Conservation (phyloP, 1,139 yeast genomes). For the Meyerozyma elateridarum region DNA sequence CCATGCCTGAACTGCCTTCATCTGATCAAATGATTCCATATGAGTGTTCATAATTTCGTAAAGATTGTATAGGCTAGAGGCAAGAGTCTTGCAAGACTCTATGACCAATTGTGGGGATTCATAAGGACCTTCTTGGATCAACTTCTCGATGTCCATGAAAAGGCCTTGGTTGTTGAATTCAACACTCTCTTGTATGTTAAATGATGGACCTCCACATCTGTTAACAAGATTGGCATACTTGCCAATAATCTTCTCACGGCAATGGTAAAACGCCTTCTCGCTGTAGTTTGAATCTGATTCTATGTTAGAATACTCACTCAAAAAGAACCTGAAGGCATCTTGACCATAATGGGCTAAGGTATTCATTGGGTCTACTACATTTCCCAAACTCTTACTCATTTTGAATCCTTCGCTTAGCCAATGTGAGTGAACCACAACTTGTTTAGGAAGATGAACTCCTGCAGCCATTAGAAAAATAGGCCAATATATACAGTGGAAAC, state of each 20-base stretch:
- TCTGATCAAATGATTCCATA: constrained; percentile 49
- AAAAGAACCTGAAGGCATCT: constrained; percentile 72
- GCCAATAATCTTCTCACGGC: constrained; percentile 68
- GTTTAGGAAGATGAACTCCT: constrained; percentile 60
- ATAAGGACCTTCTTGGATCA: constrained; percentile 15
- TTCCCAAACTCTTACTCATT: constrained; percentile 91
- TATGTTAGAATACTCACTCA: constrained; percentile 71
- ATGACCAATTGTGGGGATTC: constrained; percentile 13
- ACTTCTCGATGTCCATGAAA: constrained; percentile 21
- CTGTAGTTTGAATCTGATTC: constrained; percentile 77
- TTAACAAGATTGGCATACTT: constrained; percentile 79
- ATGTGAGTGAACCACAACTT: constrained; percentile 86
- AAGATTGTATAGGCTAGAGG: constrained; percentile 18
- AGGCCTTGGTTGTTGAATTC: constrained; percentile 15
- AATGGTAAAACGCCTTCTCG: constrained; percentile 48
- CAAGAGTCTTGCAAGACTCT: constrained; percentile 17
- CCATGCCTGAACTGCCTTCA: constrained; percentile 56
- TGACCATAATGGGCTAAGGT: constrained; percentile 58
- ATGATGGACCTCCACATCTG: constrained; percentile 69
- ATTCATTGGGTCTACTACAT: constrained; percentile 88
- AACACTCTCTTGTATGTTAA: constrained; percentile 51
- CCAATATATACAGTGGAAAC: constrained; percentile 92
- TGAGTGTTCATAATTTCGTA: constrained; percentile 33
- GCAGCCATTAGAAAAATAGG: constrained; percentile 90
- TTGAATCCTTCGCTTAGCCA: constrained; percentile 89